A percentile compares a stretch with the other conserved stretches of the same genome.
phyloP scores from a whole-genome alignment of 2,329 filamentous ascomycete species.

The Neonectria hederae region DNA sequence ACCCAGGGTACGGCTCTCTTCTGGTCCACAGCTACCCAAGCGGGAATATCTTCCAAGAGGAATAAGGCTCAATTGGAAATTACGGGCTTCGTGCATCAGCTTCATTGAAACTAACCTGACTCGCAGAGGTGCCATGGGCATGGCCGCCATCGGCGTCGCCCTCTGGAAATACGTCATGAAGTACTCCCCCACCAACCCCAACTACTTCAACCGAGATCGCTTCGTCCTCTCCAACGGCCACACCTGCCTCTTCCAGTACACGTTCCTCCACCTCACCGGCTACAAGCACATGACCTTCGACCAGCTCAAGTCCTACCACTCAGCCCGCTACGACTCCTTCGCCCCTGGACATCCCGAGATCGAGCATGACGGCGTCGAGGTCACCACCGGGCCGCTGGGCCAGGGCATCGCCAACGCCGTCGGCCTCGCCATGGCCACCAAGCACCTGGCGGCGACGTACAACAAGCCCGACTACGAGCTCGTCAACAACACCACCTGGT shows the following conservation, averaged over 20 bases:
- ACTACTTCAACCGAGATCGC: conserved; percentile 69
- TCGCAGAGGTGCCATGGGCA: conserved; percentile 61
- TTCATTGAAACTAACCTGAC: background rate
- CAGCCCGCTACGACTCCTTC: conserved; percentile 55
- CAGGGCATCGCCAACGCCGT: conserved; percentile 70
- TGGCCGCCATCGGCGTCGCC: conserved; percentile 69
- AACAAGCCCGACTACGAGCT: conserved; percentile 60
- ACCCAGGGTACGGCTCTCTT: conserved; percentile 64
- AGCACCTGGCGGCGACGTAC: conserved; percentile 63
- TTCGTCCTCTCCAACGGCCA: conserved; percentile 72
- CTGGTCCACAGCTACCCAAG: too few relatives aligned
- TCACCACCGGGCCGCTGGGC: conserved; percentile 67
- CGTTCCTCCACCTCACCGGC: conserved; percentile 62
- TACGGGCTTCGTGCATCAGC: background rate
- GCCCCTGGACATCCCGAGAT: conserved; percentile 67
- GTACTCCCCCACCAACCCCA: conserved; percentile 63
- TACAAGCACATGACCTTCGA: conserved; percentile 66
- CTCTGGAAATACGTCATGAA: conserved; percentile 70
- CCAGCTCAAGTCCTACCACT: conserved; percentile 64
- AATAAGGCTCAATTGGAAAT: background rate
- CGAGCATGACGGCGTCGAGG: conserved; percentile 65
- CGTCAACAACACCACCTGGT: conserved; percentile 62
- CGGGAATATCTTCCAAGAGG: background rate
- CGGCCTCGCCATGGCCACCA: conserved; percentile 66
- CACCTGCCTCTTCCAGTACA: conserved; percentile 64